Percentiles rank a stretch among this genome's conserved stretches.
These are phyloP conservation scores for Citrus maxima DNA, from an alignment of 345 rosid genomes.

Conservation along the genomic window DNA sequence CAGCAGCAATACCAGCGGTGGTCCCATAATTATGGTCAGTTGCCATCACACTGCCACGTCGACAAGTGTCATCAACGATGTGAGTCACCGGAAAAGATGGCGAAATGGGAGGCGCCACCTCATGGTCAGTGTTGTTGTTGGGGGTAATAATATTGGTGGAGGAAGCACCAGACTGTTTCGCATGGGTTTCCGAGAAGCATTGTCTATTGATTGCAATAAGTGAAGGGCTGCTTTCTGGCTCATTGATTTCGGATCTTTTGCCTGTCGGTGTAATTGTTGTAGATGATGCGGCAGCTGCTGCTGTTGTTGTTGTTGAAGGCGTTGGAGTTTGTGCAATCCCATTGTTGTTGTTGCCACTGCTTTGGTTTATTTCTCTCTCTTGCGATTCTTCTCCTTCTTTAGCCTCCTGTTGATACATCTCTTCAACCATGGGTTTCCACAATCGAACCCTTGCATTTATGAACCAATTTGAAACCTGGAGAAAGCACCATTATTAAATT, in stretches of 20 bases:
- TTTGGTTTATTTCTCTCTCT: constrained; percentile 38
- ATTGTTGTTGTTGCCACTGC: constrained; percentile 21
- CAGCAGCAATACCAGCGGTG: constrained; percentile 32
- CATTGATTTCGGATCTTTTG: constrained; percentile 63
- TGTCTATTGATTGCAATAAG: constrained; percentile 42
- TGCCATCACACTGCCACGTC: constrained; percentile 21
- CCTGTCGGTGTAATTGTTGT: constrained; percentile 41
- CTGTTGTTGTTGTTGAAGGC: constrained; percentile 34
- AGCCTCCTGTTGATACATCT: constrained; percentile 90
- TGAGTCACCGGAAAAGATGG: constrained; percentile 28
- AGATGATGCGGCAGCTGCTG: constrained; percentile 28
- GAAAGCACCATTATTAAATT: background rate
- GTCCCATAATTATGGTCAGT: constrained; percentile 43
- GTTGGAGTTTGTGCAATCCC: constrained; percentile 55
- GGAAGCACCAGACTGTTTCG: constrained; percentile 26
- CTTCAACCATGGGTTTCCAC: constrained; percentile 99
- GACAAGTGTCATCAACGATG: constrained; percentile 33
- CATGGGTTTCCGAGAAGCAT: constrained; percentile 49
- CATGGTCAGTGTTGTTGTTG: constrained; percentile 12
- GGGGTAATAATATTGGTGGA: constrained; percentile 14
- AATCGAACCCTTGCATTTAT: constrained; percentile 96
- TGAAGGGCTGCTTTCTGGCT: constrained; percentile 73
- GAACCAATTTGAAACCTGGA: constrained; percentile 97
- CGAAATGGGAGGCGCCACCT: constrained; percentile 27
- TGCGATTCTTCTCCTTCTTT: constrained; percentile 46